Evolutionary conservation across 345 rosid genomes (phyloP), one percentile per base, ranked within the genome.

Genomic region (Salix dunnii): DNA sequence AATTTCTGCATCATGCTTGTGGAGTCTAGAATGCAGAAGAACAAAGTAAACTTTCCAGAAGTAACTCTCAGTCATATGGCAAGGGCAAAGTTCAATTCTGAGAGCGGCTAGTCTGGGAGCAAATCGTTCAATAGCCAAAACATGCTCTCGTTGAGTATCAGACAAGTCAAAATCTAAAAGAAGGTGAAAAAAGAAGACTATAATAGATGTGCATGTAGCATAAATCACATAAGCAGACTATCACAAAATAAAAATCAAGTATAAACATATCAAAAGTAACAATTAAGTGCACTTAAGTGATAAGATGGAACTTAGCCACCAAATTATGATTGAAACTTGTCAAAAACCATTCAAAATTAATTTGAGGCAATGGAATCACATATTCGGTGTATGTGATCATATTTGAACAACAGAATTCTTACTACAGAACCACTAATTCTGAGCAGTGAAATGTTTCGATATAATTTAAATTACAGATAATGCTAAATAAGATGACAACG

Each of bases 1-100:
- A 35, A 81, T 48, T 69, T 77, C 84, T 31, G 84, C 78, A 77
- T 81, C 84, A 38, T 73, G 77, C 51, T 74, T 81, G 72, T 74
- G 49, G 65, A 81, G 84, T 49, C 84, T 77, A 40, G 84, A 81
- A 73, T 81, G 78, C 71, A 81, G 77, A 46, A 81, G 84, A 76
- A 81, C 84, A 64, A 77, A 81, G 40, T 81, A 81, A 27, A 81
- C 84, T 73, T 81, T 81, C 84, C 84, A 77, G 77, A 81, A 81
- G 80, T 81, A 81, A 77, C 84, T 77, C 46, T 77, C 72, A 36
- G 71, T 48, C 78, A 81, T 81, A 77, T 81, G 84, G 71, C 80
- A 81, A 62, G 80, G 84, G 42, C 84, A 81, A 69, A 81, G 84
- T 77, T 81, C 80, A 67, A 77, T 76, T 42, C 84, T 81, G 77